Percentiles rank a stretch among this genome's conserved stretches.
These are phyloP conservation scores for Teratosphaeria epicoccoides DNA, from an alignment of 2,329 filamentous ascomycete species.

Conservation along the genomic window DNA sequence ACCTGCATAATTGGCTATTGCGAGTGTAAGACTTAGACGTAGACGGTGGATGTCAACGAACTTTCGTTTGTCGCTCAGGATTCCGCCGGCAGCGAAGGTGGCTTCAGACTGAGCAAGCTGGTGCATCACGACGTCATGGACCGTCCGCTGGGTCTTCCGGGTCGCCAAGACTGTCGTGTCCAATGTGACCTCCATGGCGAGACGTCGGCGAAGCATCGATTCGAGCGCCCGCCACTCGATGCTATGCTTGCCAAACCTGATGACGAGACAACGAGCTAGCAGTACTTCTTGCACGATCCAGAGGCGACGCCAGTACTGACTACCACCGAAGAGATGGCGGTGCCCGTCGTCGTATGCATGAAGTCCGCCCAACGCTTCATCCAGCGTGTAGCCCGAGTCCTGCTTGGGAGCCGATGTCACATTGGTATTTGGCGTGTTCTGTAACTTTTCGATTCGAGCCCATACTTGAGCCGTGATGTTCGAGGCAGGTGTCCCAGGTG, in stretches of 20 bases:
- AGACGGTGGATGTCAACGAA: not conserved
- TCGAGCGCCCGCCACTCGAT: not conserved
- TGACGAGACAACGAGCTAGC: not conserved
- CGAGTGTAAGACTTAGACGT: not conserved
- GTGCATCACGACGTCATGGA: not conserved
- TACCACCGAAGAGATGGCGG: not conserved
- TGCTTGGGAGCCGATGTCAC: not conserved
- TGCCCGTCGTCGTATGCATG: not conserved
- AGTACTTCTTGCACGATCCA: conserved; percentile 1
- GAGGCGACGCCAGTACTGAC: not conserved
- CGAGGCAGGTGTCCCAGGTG: not conserved
- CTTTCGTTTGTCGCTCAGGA: not conserved
- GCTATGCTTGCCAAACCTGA: not conserved
- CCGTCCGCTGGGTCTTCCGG: not conserved
- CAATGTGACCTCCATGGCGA: not conserved
- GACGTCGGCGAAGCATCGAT: not conserved
- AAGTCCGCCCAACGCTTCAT: not conserved
- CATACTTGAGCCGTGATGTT: not conserved
- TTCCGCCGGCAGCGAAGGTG: not conserved
- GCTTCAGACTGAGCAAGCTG: not conserved
- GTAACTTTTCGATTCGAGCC: not conserved
- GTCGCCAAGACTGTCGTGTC: not conserved
- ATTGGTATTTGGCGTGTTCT: not conserved
- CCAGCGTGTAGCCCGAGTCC: not conserved
- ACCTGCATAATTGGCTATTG: not conserved